Evolutionary conservation across 2,329 filamentous ascomycete species (phyloP).

Genomic region (Rhytidhysteron rufulum): DNA sequence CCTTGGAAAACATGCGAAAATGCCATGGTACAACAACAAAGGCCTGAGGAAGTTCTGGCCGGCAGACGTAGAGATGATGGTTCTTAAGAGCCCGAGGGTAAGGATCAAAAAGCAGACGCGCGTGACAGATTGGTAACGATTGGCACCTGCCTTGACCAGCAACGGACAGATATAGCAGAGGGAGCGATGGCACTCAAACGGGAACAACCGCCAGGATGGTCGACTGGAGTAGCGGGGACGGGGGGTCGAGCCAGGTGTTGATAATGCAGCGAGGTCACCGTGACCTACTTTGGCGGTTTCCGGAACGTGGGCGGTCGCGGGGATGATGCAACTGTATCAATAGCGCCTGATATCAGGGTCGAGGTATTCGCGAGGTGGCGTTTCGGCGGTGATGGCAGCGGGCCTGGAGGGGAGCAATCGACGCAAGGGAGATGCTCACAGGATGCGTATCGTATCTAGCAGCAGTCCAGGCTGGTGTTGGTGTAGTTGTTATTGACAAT

Average conservation of each 20-base stretch:
- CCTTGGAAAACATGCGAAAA: too few relatives aligned
- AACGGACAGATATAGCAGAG: constrained; percentile 27
- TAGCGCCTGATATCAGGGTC: constrained; percentile 9
- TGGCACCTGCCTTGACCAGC: constrained; percentile 36
- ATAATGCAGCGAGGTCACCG: constrained; percentile 21
- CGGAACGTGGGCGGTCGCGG: constrained; percentile 11
- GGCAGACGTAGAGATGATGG: constrained; percentile 16
- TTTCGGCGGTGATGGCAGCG: too few relatives aligned
- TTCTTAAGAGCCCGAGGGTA: constrained; percentile 20
- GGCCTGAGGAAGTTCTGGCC: constrained; percentile 12
- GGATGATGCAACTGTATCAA: constrained; percentile 15
- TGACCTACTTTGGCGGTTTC: constrained; percentile 22
- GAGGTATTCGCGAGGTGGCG: neutral
- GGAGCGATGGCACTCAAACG: constrained; percentile 7
- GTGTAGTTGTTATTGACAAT: too few relatives aligned
- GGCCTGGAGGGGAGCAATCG: constrained; percentile 11
- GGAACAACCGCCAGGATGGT: constrained; percentile 10
- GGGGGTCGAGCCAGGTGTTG: neutral
- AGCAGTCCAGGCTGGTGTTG: constrained; percentile 21
- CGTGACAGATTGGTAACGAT: constrained; percentile 25
- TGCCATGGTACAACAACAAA: constrained; percentile 12
- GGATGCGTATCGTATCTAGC: constrained; percentile 10
- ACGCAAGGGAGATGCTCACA: constrained; percentile 35
- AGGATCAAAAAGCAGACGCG: constrained; percentile 9
- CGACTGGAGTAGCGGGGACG: neutral